Percentiles rank a stretch among this genome's conserved stretches.
Evolutionary conservation across 1,284 basidiomycete species (phyloP).

Genomic region (Ustilago loliicola): DNA sequence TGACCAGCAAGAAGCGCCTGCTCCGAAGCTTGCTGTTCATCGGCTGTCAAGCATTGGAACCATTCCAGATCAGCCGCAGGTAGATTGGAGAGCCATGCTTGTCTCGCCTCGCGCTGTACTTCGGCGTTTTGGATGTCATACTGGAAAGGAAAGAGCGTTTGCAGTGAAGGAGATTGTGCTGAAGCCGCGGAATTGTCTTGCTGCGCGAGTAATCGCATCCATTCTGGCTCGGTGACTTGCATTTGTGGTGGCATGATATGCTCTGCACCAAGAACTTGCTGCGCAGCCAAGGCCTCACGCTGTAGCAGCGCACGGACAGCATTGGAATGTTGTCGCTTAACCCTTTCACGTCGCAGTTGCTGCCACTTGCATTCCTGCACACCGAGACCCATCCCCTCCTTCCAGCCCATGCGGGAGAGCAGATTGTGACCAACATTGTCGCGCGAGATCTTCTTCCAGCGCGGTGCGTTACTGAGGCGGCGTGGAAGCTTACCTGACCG

Average conservation of each 20-base stretch:
- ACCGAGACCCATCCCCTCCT: constrained; percentile 50
- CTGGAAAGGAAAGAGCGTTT: constrained; percentile 16
- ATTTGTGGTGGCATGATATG: no score
- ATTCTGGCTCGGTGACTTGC: constrained; percentile 11
- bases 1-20: constrained; percentile 22
- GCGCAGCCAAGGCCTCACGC: not conserved
- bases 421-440: constrained; percentile 48
- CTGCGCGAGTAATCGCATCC: constrained; percentile 17
- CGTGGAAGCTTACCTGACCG: constrained; percentile 13
- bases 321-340: constrained; percentile 22
- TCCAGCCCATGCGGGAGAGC: constrained; percentile 50
- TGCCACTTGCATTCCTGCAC: constrained; percentile 46
- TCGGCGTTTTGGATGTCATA: not conserved
- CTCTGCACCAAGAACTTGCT: no score
- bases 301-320: constrained; percentile 23
- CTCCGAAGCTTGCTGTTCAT: constrained; percentile 22
- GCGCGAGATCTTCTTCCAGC: constrained; percentile 37
- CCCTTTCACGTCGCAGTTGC: constrained; percentile 21
- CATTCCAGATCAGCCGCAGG: constrained; percentile 18
- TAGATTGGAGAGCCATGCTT: constrained; percentile 18
- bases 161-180: not conserved
- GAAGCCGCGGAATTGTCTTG: not conserved
- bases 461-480: constrained; percentile 26
- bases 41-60: constrained; percentile 9
- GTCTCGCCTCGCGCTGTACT: constrained; percentile 11